Percentiles rank a stretch among this genome's conserved stretches.
Evolutionary conservation across 2,329 filamentous ascomycete genomes (phyloP).

Genomic region (Neofusicoccum umdonicola): DNA sequence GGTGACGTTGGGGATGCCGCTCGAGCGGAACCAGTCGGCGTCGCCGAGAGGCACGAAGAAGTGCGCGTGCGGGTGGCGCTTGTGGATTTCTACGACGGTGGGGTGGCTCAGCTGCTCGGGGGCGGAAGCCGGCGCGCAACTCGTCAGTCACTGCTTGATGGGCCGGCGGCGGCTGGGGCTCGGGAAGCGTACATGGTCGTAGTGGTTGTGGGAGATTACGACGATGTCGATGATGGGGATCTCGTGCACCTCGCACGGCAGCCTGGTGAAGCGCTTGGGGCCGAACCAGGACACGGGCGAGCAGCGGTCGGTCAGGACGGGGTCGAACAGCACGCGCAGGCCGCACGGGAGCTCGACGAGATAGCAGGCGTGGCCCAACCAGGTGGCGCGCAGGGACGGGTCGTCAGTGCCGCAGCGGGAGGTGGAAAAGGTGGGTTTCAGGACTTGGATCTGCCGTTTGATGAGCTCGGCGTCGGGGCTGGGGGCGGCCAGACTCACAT

Average conservation of each 20-base stretch:
- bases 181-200: slow-evolving; percentile 70
- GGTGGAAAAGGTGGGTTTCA: neutral
- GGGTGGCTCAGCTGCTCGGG: slow-evolving; percentile 60
- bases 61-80: slow-evolving; percentile 71
- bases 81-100: slow-evolving; percentile 68
- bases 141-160: neutral
- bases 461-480: neutral
- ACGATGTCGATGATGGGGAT: slow-evolving; percentile 72
- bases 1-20: slow-evolving; percentile 72
- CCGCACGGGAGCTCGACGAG: slow-evolving; percentile 86
- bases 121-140: neutral
- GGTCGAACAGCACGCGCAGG: slow-evolving; percentile 85
- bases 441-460: neutral
- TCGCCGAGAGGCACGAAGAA: slow-evolving; percentile 87
- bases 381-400: slow-evolving; percentile 74
- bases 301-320: slow-evolving; percentile 87
- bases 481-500: neutral
- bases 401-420: slow-evolving; percentile 38
- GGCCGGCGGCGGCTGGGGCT: neutral
- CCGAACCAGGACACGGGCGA: slow-evolving; percentile 68
- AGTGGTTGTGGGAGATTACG: slow-evolving; percentile 85
- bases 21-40: slow-evolving; percentile 72
- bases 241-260: slow-evolving; percentile 72
- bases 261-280: slow-evolving; percentile 74
- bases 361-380: slow-evolving; percentile 93